Conservation (phyloP, 352 stramenopile genomes). For the Pythium apleroticum region DNA sequence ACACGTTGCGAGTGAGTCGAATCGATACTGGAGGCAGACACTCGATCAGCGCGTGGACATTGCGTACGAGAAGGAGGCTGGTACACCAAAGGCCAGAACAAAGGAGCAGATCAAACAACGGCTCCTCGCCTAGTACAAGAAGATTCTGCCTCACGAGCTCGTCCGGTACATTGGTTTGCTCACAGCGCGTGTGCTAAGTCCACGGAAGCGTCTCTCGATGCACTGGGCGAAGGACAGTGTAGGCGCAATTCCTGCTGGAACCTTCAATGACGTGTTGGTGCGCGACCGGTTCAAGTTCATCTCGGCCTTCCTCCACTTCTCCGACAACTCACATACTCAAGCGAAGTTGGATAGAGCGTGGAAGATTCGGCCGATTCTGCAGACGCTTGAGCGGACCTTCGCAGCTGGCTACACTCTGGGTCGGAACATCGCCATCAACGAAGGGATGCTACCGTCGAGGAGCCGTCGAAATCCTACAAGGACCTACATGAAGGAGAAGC, state of each 20-base stretch:
- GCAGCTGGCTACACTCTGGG: background rate
- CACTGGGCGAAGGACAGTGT: no score
- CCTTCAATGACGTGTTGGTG: background rate
- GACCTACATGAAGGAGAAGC: background rate
- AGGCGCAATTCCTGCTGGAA: no score
- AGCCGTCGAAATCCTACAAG: background rate
- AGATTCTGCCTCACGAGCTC: background rate
- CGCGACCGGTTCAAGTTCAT: background rate
- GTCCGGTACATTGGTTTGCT: background rate
- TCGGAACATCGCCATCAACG: no score
- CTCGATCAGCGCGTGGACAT: background rate
- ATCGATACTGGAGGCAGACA: background rate
- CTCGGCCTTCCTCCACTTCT: no score
- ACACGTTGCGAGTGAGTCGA: background rate
- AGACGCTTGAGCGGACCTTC: background rate
- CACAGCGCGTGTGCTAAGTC: background rate
- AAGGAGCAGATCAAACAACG: no score
- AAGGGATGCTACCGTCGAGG: background rate
- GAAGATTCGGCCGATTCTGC: background rate
- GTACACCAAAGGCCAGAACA: background rate
- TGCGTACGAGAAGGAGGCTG: background rate
- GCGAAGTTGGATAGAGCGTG: background rate
- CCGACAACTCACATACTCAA: background rate
- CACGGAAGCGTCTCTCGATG: background rate
- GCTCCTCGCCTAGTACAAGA: background rate